Evolutionary conservation across 257 asterid species (phyloP).

Genomic region (Paraleonurus japonicus): DNA sequence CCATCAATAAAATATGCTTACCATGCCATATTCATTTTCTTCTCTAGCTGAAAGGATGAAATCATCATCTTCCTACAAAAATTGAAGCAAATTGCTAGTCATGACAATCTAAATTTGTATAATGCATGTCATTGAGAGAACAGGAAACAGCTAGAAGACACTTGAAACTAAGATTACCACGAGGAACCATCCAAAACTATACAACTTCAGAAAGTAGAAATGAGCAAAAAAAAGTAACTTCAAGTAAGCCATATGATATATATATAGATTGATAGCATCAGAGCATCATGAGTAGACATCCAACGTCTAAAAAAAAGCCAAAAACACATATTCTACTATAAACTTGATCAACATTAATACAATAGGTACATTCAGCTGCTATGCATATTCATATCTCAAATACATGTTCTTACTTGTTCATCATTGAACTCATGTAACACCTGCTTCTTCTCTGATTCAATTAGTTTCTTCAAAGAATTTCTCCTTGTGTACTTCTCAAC

Average conservation of each 20-base stretch:
- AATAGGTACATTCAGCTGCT: conserved; percentile 5
- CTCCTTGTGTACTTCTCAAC: conserved; percentile 38
- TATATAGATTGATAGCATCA: neutral
- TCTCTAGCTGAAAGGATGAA: conserved; percentile 66
- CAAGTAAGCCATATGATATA: neutral
- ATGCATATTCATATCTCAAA: neutral
- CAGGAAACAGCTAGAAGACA: conserved; percentile 21
- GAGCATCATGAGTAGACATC: neutral
- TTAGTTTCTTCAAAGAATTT: conserved; percentile 43
- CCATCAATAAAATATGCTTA: conserved; percentile 33
- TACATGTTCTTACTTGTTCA: conserved; percentile 63
- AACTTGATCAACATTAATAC: neutral
- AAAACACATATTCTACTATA: neutral
- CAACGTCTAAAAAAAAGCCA: neutral
- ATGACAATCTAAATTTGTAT: neutral
- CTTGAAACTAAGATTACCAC: neutral
- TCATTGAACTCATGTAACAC: conserved; percentile 58
- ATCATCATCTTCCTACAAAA: conserved; percentile 82
- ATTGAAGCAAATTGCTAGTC: neutral
- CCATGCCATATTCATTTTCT: conserved; percentile 57
- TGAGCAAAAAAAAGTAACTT: neutral
- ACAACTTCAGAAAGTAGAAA: conserved; percentile 8
- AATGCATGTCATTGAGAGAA: conserved; percentile 25
- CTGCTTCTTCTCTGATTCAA: conserved; percentile 45
- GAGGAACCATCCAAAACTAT: conserved; percentile 14